phyloP scores from a whole-genome alignment of 2,329 filamentous ascomycete species.

The Alternaria angustiovoidea region DNA sequence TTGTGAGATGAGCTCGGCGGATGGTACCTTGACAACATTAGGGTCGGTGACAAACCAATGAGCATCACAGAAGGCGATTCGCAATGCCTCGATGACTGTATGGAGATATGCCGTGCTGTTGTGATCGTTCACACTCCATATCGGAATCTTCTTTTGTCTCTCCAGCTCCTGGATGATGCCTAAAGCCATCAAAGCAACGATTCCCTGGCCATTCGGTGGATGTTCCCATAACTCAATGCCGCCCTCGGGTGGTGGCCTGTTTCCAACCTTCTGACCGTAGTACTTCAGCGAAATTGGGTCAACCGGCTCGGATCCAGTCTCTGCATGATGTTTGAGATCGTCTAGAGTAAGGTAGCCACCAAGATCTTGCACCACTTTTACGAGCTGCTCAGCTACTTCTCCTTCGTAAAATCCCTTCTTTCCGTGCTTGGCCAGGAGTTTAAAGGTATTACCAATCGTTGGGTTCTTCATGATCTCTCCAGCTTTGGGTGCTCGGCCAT shows the following conservation, averaged over 20 bases:
- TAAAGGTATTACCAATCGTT: slow-evolving; percentile 81
- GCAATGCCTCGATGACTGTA: slow-evolving; percentile 84
- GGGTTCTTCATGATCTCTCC: slow-evolving; percentile 93
- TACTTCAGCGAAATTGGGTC: slow-evolving; percentile 86
- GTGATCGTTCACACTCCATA: slow-evolving; percentile 75
- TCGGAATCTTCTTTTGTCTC: slow-evolving; percentile 74
- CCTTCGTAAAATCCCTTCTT: slow-evolving; percentile 94
- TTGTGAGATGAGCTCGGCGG: slow-evolving; percentile 72
- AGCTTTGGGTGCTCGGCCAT: slow-evolving; percentile 74
- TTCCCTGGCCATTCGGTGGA: slow-evolving; percentile 94
- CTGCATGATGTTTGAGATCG: slow-evolving; percentile 80
- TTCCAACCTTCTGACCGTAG: slow-evolving; percentile 67
- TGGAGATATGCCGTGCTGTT: slow-evolving; percentile 81
- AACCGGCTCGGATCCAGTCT: slow-evolving; percentile 77
- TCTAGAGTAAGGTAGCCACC: slow-evolving; percentile 82
- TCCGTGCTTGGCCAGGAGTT: slow-evolving; percentile 77
- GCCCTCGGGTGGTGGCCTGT: slow-evolving; percentile 53
- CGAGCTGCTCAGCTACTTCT: slow-evolving; percentile 78
- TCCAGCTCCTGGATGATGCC: slow-evolving; percentile 91
- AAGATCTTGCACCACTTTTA: slow-evolving; percentile 77
- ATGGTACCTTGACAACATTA: slow-evolving; percentile 73
- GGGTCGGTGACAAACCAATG: slow-evolving; percentile 92
- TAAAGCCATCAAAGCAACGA: slow-evolving; percentile 92
- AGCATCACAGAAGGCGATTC: slow-evolving; percentile 89
- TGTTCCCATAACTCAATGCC: slow-evolving; percentile 93